phyloP scores from a whole-genome alignment of 495 filamentous ascomycete genomes.

The Thermochaetoides thermophila region DNA sequence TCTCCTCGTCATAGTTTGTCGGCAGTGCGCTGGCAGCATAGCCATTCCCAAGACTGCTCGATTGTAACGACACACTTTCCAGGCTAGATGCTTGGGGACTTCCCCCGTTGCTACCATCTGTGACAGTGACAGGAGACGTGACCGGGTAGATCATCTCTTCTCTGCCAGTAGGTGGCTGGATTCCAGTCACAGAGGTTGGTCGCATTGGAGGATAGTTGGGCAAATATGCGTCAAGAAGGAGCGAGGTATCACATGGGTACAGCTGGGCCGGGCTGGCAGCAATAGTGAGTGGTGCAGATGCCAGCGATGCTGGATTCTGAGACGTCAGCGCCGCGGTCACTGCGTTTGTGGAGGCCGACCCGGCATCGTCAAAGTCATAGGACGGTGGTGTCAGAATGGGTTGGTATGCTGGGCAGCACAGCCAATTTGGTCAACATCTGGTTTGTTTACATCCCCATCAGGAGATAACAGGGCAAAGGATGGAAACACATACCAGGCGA shows the following conservation, averaged over 20 bases:
- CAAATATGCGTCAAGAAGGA: conserved; percentile 22
- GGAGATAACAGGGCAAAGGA: not conserved
- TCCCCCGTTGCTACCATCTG: conserved; percentile 8
- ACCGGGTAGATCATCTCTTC: conserved; percentile 34
- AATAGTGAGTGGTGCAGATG: conserved; percentile 8
- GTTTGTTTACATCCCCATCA: not conserved
- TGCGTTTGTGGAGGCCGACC: conserved; percentile 18
- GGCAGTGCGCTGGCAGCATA: not conserved
- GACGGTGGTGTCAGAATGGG: conserved; percentile 20
- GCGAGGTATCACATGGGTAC: conserved; percentile 18
- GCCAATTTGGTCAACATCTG: conserved; percentile 10
- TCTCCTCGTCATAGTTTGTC: too few relatives aligned
- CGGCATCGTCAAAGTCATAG: conserved; percentile 18
- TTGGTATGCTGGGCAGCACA: conserved; percentile 11
- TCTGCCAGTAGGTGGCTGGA: conserved; percentile 22
- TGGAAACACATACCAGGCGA: conserved; percentile 13
- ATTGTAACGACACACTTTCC: not conserved
- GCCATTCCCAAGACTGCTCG: conserved; percentile 5
- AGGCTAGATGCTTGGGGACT: not conserved
- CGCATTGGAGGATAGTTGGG: conserved; percentile 27
- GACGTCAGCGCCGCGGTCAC: conserved; percentile 13
- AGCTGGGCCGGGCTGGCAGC: conserved; percentile 14
- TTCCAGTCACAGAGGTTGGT: conserved; percentile 19
- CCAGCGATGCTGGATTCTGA: conserved; percentile 11
- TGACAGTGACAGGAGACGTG: conserved; percentile 14